phyloP scores from a whole-genome alignment of 306 rosid genomes.

The Clitoria ternatea region DNA sequence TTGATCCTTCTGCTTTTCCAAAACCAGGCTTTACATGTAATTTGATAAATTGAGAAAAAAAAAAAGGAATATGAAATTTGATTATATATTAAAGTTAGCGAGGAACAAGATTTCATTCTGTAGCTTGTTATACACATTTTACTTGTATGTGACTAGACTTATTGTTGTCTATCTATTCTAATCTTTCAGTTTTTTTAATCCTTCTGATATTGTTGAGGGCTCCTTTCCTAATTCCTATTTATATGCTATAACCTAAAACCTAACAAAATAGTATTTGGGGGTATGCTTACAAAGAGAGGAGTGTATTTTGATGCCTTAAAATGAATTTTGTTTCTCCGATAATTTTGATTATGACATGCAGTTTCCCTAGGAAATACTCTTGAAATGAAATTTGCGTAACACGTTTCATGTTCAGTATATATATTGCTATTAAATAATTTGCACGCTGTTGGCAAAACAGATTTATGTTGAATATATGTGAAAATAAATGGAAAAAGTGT shows the following conservation, averaged over 20 bases:
- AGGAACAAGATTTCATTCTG: not conserved
- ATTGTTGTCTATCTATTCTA: not conserved
- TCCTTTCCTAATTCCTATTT: not conserved
- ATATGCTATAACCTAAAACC: not conserved
- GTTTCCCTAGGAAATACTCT: not conserved
- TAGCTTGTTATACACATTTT: not conserved
- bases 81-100: not conserved
- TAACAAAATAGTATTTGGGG: not conserved
- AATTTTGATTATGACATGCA: not conserved
- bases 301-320: not conserved
- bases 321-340: not conserved
- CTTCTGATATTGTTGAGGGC: not conserved
- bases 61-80: not conserved
- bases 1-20: not conserved
- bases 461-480: not conserved
- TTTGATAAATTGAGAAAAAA: not conserved
- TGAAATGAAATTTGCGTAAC: not conserved
- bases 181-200: not conserved
- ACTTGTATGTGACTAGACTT: not conserved
- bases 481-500: conserved; percentile 54
- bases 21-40: not conserved
- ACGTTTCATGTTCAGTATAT: not conserved
- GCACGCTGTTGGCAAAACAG: conserved; percentile 1
- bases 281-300: not conserved
- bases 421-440: not conserved